Base-by-base conservation (phyloP, 805 yeast genomes). In the Teunomyces pallodes region DNA sequence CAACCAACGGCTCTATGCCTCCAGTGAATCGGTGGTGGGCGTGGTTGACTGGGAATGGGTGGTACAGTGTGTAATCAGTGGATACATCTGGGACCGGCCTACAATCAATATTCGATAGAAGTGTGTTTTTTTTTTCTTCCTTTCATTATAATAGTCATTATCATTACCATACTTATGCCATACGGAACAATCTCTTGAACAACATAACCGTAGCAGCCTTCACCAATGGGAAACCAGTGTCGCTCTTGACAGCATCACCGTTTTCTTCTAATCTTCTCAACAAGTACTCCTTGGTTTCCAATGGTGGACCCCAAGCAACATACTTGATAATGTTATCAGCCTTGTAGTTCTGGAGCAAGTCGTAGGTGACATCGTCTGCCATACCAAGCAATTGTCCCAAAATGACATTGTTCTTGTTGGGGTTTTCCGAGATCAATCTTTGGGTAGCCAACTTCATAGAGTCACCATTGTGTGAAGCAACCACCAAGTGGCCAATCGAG, bases 221-320 rank as follows among this genome's bases (percentile, higher is more conserved):
- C 38, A 86, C 70, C 57, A 87, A 76, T 43, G 86, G 86, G 75
- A 82, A 79, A n/a, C 95, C 94, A 54, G 84, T 85, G 66, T 87
- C 94, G 47, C 77, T 77, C 73, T 92, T 84, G 5, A 89, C 95
- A 8, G 96, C 96, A 67, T 91, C 97, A 20, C 97, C 97, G 63
- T 91, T 91, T 72, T 91, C 98, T 72, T 91, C 97, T 53, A 91
- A 75, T 71, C 98, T 82, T 75, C 98, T 84, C 53, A 84, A 74
- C 52, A 91, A 71, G 64, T 91, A 91, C 57, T 89, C 96, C 72
- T 88, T 90, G 49, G 97, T 90, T 70, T 92, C 97, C 56, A 82
- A 70, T 47, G 96, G 95, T 30, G 97, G 97, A 8, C 97, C 97
- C 97, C 97, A 91, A 13, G 97, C 96, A 53, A 91, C 97, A 64